Evolutionary conservation across 129 eudicot genomes (phyloP).

Genomic region (Centrapalus pauciflorus): DNA sequence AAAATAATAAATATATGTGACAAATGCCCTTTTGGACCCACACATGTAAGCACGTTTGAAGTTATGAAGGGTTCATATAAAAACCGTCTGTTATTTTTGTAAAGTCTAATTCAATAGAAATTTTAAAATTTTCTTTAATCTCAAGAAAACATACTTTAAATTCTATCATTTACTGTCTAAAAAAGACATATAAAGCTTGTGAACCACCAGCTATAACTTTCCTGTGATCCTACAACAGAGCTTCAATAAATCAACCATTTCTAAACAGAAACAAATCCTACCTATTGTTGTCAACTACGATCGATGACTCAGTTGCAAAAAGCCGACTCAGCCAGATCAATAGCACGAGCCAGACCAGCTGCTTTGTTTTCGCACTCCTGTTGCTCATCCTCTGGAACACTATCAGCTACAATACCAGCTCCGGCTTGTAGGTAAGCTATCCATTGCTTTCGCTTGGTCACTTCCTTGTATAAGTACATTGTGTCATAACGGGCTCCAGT

Average conservation of each 20-base stretch:
- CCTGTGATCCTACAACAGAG: neutral
- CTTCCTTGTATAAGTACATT: conserved; percentile 55
- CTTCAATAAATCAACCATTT: neutral
- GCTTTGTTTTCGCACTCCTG: conserved; percentile 79
- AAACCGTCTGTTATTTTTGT: too few species aligned
- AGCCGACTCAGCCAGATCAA: conserved; percentile 81
- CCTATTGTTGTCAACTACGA: neutral
- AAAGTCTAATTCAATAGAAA: too few species aligned
- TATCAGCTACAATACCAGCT: conserved; percentile 95
- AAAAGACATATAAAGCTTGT: neutral
- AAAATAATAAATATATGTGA: too few species aligned
- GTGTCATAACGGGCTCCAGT: conserved; percentile 54
- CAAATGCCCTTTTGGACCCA: too few species aligned
- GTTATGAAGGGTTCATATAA: too few species aligned
- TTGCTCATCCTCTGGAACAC: conserved; percentile 76
- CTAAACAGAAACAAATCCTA: neutral
- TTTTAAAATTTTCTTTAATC: too few species aligned
- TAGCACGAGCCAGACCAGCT: conserved; percentile 81
- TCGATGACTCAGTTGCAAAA: conserved; percentile 29
- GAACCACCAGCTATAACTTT: neutral
- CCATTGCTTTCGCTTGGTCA: conserved; percentile 58
- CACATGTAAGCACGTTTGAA: too few species aligned
- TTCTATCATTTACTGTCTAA: too few species aligned
- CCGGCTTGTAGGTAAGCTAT: conserved; percentile 93
- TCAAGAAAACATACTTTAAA: too few species aligned